phyloP scores from a whole-genome alignment of 257 asterid species.

The Forsythia viridissima region DNA sequence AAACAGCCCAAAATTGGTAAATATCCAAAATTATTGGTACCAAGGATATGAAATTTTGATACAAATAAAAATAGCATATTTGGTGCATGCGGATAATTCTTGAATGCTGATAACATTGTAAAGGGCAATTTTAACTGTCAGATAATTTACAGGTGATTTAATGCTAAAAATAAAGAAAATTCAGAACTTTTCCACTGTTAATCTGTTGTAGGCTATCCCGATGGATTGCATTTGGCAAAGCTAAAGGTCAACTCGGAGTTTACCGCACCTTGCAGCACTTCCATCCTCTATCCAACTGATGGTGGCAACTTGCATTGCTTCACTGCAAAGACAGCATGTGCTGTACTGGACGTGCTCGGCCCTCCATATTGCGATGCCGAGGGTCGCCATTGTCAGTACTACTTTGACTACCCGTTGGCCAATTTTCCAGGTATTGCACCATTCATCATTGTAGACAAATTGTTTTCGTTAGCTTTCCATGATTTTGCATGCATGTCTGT shows the following conservation, averaged over 20 bases:
- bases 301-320: conserved; percentile 46
- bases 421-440: conserved; percentile 18
- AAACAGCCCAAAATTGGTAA: neutral
- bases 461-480: neutral
- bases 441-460: neutral
- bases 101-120: neutral
- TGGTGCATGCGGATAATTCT: neutral
- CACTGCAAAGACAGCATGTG: conserved; percentile 37
- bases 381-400: conserved; percentile 34
- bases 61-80: neutral
- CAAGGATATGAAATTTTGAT: neutral
- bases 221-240: conserved; percentile 21
- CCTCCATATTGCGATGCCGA: conserved; percentile 36
- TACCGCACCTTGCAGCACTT: conserved; percentile 25
- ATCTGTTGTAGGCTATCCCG: neutral
- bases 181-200: neutral
- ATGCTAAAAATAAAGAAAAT: neutral
- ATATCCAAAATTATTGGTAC: neutral
- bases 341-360: conserved; percentile 35
- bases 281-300: conserved; percentile 34
- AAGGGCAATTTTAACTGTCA: neutral
- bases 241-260: conserved; percentile 20
- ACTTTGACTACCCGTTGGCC: conserved; percentile 16
- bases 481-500: neutral
- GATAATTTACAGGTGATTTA: neutral